Percentiles rank a stretch among this genome's conserved stretches.
phyloP scores from a whole-genome alignment of 495 filamentous ascomycete species.

The Chaetomium fimeti region DNA sequence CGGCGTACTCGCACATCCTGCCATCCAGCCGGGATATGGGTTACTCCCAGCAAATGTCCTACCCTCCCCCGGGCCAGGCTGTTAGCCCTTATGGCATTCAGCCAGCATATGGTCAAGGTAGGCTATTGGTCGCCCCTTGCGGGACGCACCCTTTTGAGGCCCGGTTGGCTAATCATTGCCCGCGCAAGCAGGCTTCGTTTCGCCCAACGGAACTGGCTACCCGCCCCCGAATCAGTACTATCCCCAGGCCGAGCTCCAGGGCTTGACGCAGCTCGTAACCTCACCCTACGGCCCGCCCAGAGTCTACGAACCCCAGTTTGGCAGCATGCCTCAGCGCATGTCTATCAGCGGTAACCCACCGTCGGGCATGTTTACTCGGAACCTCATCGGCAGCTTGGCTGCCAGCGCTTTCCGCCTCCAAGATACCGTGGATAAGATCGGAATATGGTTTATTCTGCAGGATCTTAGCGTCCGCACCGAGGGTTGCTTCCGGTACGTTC shows the following conservation, averaged over 20 bases:
- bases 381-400: conserved; percentile 89
- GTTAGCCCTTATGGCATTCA: conserved; percentile 33
- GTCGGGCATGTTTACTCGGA: conserved; percentile 91
- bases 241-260: conserved; percentile 28
- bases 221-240: conserved; percentile 35
- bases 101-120: conserved; percentile 28
- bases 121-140: neutral
- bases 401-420: conserved; percentile 86
- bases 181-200: conserved; percentile 24
- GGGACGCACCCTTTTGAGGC: no score
- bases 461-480: conserved; percentile 94
- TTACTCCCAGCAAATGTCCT: conserved; percentile 29
- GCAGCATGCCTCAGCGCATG: conserved; percentile 34
- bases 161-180: neutral
- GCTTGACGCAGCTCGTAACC: conserved; percentile 23
- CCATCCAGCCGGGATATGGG: conserved; percentile 35
- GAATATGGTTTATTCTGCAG: conserved; percentile 96
- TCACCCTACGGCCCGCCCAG: conserved; percentile 30
- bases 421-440: conserved; percentile 78
- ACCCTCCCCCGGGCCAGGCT: conserved; percentile 22
- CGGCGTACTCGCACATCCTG: conserved; percentile 37
- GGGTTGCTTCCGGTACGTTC: conserved; percentile 76
- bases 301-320: conserved; percentile 29
- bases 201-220: conserved; percentile 31
- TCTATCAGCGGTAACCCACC: conserved; percentile 48